Base-by-base conservation (phyloP, 192 early-diverging fungal species). In the Pilaira anomala region DNA sequence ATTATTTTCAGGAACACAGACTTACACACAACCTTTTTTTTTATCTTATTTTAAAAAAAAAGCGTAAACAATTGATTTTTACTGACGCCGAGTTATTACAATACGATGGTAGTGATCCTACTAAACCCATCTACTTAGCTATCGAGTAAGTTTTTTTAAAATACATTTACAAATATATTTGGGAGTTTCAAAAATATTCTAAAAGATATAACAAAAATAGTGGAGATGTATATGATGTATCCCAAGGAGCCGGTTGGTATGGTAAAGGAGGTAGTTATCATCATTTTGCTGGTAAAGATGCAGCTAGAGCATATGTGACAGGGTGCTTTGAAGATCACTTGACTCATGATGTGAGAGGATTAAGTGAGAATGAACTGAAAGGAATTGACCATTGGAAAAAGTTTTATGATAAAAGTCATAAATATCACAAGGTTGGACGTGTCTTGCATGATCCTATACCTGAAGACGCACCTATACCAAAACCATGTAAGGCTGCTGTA, bases 151-250 rank as follows among this genome's bases (percentile, higher is more conserved):
- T 55, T n/a, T 28, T n/a, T 18, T 18, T 33, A 33, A 4, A 7
- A 4, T 33, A n/a, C n/a, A n/a, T n/a, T n/a, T n/a, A n/a, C n/a
- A n/a, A n/a, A n/a, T n/a, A n/a, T n/a, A n/a, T n/a, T n/a, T n/a
- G n/a, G n/a, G n/a, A n/a, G n/a, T n/a, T n/a, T n/a, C n/a, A n/a
- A n/a, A n/a, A n/a, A n/a, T n/a, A n/a, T n/a, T n/a, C n/a, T n/a
- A n/a, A n/a, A n/a, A n/a, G n/a, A n/a, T 33, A 33, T 33, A 33
- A 33, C 30, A 33, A 33, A 30, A 16, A 46, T 66, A 89, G 88
- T 54, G 96, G 97, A 18, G 87, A 93, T 40, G 91, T 99, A 3
- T 99, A 92, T 80, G 97, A 99, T 63, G 97, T 99, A 7, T 82
- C 89, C 6, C 72, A 66, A 0, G 91, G 94, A 18, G 67, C 73